phyloP scores from a whole-genome alignment of 768 basidiomycete species.

The Suillus tomentosus region DNA sequence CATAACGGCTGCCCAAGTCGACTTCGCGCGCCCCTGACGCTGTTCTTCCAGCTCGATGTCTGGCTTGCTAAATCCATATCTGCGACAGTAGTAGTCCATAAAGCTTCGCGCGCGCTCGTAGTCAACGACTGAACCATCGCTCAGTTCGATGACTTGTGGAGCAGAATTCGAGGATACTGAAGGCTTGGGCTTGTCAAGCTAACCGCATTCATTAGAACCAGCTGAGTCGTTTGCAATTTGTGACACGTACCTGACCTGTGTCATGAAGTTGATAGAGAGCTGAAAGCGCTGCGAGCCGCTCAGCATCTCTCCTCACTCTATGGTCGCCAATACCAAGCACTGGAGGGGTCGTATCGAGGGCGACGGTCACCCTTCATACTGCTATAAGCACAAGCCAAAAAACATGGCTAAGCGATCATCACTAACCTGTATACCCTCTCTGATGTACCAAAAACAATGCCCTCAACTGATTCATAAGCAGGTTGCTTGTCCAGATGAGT shows the following conservation, averaged over 20 bases:
- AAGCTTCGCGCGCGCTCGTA: constrained; percentile 82
- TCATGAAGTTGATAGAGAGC: constrained; percentile 70
- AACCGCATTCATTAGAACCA: constrained; percentile 11
- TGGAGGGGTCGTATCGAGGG: constrained; percentile 30
- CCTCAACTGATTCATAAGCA: constrained; percentile 32
- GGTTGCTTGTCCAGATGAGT: constrained; percentile 22
- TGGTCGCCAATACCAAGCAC: constrained; percentile 67
- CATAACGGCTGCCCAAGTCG: constrained; percentile 73
- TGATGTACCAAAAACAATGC: constrained; percentile 16
- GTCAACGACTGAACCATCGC: constrained; percentile 62
- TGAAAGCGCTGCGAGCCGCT: constrained; percentile 74
- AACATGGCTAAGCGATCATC: neutral
- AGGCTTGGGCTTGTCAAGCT: constrained; percentile 36
- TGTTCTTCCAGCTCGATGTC: constrained; percentile 58
- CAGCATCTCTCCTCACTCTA: constrained; percentile 59
- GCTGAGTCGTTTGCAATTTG: constrained; percentile 1
- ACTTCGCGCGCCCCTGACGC: constrained; percentile 26
- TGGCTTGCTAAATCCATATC: constrained; percentile 73
- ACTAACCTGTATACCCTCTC: constrained; percentile 10
- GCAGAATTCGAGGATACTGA: constrained; percentile 8
- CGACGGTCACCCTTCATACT: constrained; percentile 24
- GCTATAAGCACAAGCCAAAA: constrained; percentile 9
- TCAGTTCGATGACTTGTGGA: constrained; percentile 41
- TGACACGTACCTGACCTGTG: constrained; percentile 59
- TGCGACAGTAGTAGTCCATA: constrained; percentile 93